These are phyloP conservation scores for Candida tropicalis DNA, from an alignment of 1,139 yeast species.

Conservation along the genomic window DNA sequence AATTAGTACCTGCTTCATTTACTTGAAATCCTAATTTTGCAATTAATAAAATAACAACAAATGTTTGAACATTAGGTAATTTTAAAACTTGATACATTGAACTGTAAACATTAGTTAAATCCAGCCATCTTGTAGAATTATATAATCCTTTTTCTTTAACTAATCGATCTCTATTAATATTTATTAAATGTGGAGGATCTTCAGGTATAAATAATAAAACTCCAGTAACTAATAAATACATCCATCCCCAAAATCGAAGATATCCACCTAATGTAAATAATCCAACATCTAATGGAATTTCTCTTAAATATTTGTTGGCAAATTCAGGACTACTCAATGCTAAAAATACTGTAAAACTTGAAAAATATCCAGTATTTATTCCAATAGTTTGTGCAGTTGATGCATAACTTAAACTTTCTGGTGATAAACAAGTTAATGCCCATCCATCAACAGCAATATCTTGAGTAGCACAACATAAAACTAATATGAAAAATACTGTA, in stretches of 20 bases:
- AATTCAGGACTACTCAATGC: slow-evolving; percentile 93
- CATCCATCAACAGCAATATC: slow-evolving; percentile 99
- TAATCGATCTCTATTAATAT: slow-evolving; percentile 41
- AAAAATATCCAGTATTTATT: slow-evolving; percentile 87
- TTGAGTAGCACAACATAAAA: slow-evolving; percentile 93
- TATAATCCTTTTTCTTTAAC: slow-evolving; percentile 36
- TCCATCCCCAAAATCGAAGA: slow-evolving; percentile 74
- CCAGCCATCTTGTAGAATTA: slow-evolving; percentile 30
- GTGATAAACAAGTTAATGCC: slow-evolving; percentile 88
- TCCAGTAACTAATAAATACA: slow-evolving; percentile 69
- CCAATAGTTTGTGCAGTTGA: slow-evolving; percentile 98
- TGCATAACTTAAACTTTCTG: slow-evolving; percentile 84
- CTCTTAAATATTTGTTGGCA: slow-evolving; percentile 79
- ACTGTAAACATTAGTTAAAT: slow-evolving; percentile 56
- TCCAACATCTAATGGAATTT: slow-evolving; percentile 62
- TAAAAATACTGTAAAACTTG: slow-evolving; percentile 86
- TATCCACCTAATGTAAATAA: slow-evolving; percentile 74
- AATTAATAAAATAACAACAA: slow-evolving; percentile 72
- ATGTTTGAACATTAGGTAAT: slow-evolving; percentile 73
- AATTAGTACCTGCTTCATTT: slow-evolving; percentile 92
- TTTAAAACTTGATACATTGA: slow-evolving; percentile 79
- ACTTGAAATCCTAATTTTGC: slow-evolving; percentile 94
- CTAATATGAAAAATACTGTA: slow-evolving; percentile 67
- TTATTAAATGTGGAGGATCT: slow-evolving; percentile 56
- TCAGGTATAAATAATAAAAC: slow-evolving; percentile 59